Evolutionary conservation across 129 eudicot genomes (phyloP).

Genomic region (Pseudognaphalium luteoalbum): DNA sequence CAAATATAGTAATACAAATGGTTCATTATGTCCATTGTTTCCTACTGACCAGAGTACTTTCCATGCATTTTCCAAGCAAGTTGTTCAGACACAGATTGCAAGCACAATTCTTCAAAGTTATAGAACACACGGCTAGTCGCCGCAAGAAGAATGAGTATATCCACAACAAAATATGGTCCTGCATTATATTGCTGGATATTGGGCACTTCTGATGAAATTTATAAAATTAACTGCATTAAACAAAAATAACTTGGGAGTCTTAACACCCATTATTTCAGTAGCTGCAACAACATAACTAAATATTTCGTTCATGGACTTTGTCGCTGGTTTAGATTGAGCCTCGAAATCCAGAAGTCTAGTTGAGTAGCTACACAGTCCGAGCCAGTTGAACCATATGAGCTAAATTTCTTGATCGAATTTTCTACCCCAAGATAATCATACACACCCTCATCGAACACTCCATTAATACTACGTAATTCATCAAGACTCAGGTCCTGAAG

Average conservation of each 20-base stretch:
- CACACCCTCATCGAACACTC: slow-evolving; percentile 62
- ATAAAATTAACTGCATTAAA: neutral
- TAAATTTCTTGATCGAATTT: slow-evolving; percentile 80
- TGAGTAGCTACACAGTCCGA: slow-evolving; percentile 88
- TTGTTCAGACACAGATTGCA: neutral
- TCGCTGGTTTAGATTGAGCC: slow-evolving; percentile 41
- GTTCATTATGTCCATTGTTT: neutral
- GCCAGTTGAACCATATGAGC: slow-evolving; percentile 96
- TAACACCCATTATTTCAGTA: neutral
- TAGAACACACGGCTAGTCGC: neutral
- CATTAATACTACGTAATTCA: slow-evolving; percentile 54
- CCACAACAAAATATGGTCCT: neutral
- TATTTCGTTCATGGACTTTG: slow-evolving; percentile 3
- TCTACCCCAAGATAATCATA: slow-evolving; percentile 90
- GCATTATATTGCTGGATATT: neutral
- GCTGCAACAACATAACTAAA: neutral
- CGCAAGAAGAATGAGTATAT: neutral
- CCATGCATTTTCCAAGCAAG: neutral
- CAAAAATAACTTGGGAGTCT: neutral
- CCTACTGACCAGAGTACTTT: neutral
- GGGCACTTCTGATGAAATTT: neutral
- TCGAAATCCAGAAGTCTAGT: slow-evolving; percentile 63
- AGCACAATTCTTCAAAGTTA: neutral
- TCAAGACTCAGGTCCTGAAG: slow-evolving; percentile 74
- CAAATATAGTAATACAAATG: too few species aligned